Percentiles rank a stretch among this genome's conserved stretches.
These are phyloP conservation scores for Aspergillus fijiensis DNA, from an alignment of 2,329 filamentous ascomycete genomes.

Conservation along the genomic window DNA sequence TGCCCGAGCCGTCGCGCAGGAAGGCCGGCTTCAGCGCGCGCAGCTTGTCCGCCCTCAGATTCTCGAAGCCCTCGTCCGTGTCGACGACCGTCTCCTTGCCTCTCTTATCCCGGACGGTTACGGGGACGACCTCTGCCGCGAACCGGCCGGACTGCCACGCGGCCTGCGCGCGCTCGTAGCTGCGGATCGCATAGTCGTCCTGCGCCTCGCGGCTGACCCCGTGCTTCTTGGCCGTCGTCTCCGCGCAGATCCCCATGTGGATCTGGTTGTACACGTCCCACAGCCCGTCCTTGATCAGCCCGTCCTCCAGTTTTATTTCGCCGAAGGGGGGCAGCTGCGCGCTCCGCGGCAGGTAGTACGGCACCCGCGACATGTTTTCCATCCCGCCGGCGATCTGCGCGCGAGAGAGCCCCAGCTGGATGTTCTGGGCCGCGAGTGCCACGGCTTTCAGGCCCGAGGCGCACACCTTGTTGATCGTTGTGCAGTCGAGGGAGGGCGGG, in stretches of 20 bases:
- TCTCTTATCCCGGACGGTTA: conserved; percentile 81
- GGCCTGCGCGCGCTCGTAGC: conserved; percentile 83
- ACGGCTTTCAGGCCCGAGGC: conserved; percentile 93
- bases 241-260: conserved; percentile 97
- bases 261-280: conserved; percentile 97
- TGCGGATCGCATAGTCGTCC: conserved; percentile 85
- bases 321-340: conserved; percentile 82
- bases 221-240: conserved; percentile 89
- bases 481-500: conserved; percentile 75
- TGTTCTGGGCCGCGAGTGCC: conserved; percentile 85
- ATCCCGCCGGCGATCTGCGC: conserved; percentile 92
- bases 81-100: conserved; percentile 70
- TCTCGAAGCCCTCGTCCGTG: conserved; percentile 85
- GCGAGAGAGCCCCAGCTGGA: conserved; percentile 84
- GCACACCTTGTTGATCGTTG: conserved; percentile 98
- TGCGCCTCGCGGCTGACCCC: conserved; percentile 79
- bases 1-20: conserved; percentile 77
- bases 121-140: conserved; percentile 83
- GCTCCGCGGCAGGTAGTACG: conserved; percentile 84
- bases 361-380: conserved; percentile 96
- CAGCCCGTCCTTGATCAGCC: conserved; percentile 88
- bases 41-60: conserved; percentile 83
- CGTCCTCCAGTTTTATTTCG: conserved; percentile 83
- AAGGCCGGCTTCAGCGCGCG: conserved; percentile 88
- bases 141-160: conserved; percentile 84